A percentile compares a stretch with the other conserved stretches of the same genome.
Evolutionary conservation across 495 filamentous ascomycete genomes (phyloP).

Genomic region (Hypoxylon intermedium): DNA sequence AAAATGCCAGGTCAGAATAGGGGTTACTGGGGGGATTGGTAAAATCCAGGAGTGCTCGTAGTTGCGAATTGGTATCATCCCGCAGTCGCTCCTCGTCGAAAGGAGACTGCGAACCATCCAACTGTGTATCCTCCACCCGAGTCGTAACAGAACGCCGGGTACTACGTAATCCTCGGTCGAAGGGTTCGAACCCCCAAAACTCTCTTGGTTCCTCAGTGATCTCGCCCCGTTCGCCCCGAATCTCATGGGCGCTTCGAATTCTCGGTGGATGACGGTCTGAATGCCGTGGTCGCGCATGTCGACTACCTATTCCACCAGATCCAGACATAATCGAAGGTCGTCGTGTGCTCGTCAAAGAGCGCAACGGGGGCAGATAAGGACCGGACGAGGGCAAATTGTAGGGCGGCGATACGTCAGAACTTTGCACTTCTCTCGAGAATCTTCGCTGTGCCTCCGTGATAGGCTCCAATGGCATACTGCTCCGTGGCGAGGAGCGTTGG

Average conservation of each 20-base stretch:
- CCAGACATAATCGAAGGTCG: slow-evolving; percentile 37
- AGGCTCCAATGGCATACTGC: slow-evolving; percentile 50
- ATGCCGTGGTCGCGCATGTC: slow-evolving; percentile 41
- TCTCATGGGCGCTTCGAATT: slow-evolving; percentile 31
- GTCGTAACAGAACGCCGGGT: slow-evolving; percentile 19
- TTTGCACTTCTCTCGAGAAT: slow-evolving; percentile 47
- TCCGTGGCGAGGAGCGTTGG: slow-evolving; percentile 20
- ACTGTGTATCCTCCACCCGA: slow-evolving; percentile 13
- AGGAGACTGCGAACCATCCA: slow-evolving; percentile 11
- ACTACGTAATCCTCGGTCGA: slow-evolving; percentile 19
- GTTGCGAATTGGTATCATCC: slow-evolving; percentile 52
- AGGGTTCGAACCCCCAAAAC: slow-evolving; percentile 26
- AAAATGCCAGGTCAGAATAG: slow-evolving; percentile 34
- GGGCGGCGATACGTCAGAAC: slow-evolving; percentile 34
- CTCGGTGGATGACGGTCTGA: slow-evolving; percentile 44
- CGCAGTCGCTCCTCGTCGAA: slow-evolving; percentile 46
- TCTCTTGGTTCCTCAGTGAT: slow-evolving; percentile 20
- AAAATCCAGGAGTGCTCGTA: slow-evolving; percentile 57
- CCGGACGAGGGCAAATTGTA: slow-evolving; percentile 30
- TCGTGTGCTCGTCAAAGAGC: slow-evolving; percentile 45
- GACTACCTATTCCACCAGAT: slow-evolving; percentile 19
- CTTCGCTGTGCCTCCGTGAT: slow-evolving; percentile 45
- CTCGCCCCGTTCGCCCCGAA: slow-evolving; percentile 22
- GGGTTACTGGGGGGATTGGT: slow-evolving; percentile 43
- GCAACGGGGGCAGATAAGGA: slow-evolving; percentile 51